These are phyloP conservation scores for Xylaria sp. DNA, from an alignment of 2,329 filamentous ascomycete genomes.

Conservation along the genomic window DNA sequence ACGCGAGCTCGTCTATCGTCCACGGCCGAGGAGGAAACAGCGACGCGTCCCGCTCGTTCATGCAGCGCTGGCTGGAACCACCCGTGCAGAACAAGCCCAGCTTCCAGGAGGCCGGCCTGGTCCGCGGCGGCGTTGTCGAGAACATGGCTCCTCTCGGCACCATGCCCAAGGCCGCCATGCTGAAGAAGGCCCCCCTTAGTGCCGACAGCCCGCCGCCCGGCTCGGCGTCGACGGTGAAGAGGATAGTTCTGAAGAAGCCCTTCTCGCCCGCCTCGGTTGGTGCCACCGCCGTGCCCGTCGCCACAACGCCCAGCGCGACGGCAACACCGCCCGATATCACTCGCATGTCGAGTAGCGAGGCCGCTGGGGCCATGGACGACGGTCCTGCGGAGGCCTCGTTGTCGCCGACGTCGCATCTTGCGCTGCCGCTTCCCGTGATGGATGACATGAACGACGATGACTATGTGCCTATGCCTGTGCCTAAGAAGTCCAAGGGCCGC, in stretches of 20 bases:
- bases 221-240: constrained; percentile 42
- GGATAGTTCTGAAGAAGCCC: constrained; percentile 50
- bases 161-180: constrained; percentile 71
- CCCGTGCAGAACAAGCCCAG: constrained; percentile 72
- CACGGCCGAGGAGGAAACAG: constrained; percentile 37
- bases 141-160: constrained; percentile 86
- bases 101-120: constrained; percentile 81
- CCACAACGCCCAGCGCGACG: constrained; percentile 47
- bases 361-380: constrained; percentile 19
- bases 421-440: constrained; percentile 38
- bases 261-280: constrained; percentile 24
- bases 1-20: constrained; percentile 52
- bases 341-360: constrained; percentile 36
- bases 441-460: constrained; percentile 57
- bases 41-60: constrained; percentile 59
- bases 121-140: constrained; percentile 79
- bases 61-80: constrained; percentile 70
- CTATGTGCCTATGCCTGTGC: constrained; percentile 51
- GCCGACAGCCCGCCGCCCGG: constrained; percentile 46
- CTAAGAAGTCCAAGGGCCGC: constrained; percentile 48
- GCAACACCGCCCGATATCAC: constrained; percentile 44
- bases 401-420: constrained; percentile 42
- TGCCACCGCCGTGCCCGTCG: constrained; percentile 3
- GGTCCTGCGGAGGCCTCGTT: constrained; percentile 31
- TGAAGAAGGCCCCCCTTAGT: constrained; percentile 60